phyloP scores from a whole-genome alignment of 2,329 filamentous ascomycete species.

The Aspergillus spinulosporus region DNA sequence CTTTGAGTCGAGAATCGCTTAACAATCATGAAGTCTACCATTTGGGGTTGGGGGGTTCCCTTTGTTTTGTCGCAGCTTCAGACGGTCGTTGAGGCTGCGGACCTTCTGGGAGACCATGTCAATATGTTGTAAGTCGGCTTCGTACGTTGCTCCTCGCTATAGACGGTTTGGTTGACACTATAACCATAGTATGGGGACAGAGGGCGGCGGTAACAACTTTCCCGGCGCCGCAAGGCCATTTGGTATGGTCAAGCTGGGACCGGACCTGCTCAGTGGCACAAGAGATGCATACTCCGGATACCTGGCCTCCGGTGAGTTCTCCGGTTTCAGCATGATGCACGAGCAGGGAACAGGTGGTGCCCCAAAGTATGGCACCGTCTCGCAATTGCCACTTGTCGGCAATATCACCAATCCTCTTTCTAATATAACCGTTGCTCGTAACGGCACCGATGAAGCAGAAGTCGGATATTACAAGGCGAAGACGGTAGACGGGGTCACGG shows the following conservation, averaged over 20 bases:
- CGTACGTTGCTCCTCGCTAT: neutral
- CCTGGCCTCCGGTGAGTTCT: constrained; percentile 51
- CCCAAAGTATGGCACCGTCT: constrained; percentile 68
- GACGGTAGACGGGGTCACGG: constrained; percentile 56
- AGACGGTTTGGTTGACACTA: neutral
- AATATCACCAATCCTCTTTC: constrained; percentile 56
- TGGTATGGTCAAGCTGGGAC: constrained; percentile 47
- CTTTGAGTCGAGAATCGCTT: neutral
- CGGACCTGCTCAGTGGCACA: constrained; percentile 38
- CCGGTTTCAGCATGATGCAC: constrained; percentile 64
- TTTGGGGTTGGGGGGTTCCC: constrained; percentile 8
- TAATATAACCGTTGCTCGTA: constrained; percentile 58
- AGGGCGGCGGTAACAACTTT: constrained; percentile 45
- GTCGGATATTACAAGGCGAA: constrained; percentile 64
- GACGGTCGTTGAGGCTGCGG: constrained; percentile 17
- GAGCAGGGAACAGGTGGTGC: constrained; percentile 68
- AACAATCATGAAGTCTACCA: constrained; percentile 14
- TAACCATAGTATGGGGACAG: constrained; percentile 29
- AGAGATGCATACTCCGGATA: constrained; percentile 48
- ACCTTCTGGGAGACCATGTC: constrained; percentile 28
- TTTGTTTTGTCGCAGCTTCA: constrained; percentile 21
- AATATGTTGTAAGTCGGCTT: constrained; percentile 30
- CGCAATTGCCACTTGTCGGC: constrained; percentile 59
- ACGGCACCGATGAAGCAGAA: constrained; percentile 51
- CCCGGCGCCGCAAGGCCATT: constrained; percentile 45